Evolutionary conservation across 1,284 basidiomycete species (phyloP), one percentile per base, ranked within the genome.

Genomic region (Exobasidium cylindrosporum): DNA sequence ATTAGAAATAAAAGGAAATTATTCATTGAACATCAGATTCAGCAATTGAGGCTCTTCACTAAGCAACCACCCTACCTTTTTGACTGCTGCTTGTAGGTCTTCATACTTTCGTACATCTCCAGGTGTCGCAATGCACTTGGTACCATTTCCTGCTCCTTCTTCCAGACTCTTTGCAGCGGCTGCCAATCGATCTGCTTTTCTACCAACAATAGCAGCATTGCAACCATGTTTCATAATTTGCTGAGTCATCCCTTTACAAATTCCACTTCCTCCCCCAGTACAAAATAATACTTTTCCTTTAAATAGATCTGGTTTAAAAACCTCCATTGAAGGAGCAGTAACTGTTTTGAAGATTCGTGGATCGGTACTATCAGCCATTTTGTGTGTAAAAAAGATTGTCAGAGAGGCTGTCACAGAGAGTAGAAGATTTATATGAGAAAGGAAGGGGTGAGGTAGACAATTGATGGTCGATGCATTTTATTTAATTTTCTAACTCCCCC

Each of bases 271-370:
- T 23, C 78, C 78, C 30, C 79, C 75, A 0, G 92, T 96, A 81
- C 90, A 92, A 82, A 97, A 95, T 21, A 95, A 84, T 13, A 97
- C 92, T 80, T 94, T 96, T 72, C 90, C 92, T 69, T 87, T 86
- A 85, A 96, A 96, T 44, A 96, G 84, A 72, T 91, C 88, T 2
- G 83, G 77, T 70, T 86, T 87, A 84, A 95, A 96, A 26, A 73
- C 61, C 40, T 54, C 29, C 30, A 23, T 13, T 6, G 53, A 55
- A 26, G 31, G 21, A n/a, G 30, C 24, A 14, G 40, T 44, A 14
- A 23, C 23, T 26, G 53, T 55, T 28, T 55, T 21, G 30, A 55
- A 55, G 28, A 32, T 55, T 23, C 53, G 31, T 35, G 53, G 53
- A 28, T 55, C 53, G 26, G 21, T 21, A 44, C 30, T 23, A 3